Percentiles rank a stretch among this genome's conserved stretches.
These are phyloP conservation scores for Collybia mongolica DNA, from an alignment of 768 basidiomycete genomes.

Conservation along the genomic window DNA sequence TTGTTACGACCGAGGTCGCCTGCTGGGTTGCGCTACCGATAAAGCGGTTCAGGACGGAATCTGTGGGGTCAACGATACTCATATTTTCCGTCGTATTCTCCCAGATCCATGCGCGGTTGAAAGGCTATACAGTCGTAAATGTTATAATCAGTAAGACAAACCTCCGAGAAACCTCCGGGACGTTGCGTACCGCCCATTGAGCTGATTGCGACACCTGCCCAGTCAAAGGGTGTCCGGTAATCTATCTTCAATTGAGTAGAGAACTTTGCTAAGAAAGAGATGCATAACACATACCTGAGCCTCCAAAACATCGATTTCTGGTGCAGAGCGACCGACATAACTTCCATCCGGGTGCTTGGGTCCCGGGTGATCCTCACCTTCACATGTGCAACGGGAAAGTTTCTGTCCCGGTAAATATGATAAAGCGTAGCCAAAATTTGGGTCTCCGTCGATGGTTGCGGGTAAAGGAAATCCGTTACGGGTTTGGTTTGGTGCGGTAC, in stretches of 20 bases:
- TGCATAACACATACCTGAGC: conserved; percentile 46
- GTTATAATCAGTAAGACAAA: conserved; percentile 3
- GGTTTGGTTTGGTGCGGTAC: conserved; percentile 77
- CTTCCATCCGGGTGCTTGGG: conserved; percentile 68
- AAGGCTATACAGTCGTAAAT: conserved; percentile 44
- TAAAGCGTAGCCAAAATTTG: conserved; percentile 35
- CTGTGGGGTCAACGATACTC: conserved; percentile 50
- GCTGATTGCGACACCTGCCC: conserved; percentile 79
- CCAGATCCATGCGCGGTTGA: conserved; percentile 70
- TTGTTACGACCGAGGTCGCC: conserved; percentile 70
- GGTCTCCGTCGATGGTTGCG: conserved; percentile 57
- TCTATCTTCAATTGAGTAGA: conserved; percentile 35
- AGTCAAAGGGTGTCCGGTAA: conserved; percentile 39
- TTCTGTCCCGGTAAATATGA: conserved; percentile 77
- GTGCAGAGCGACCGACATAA: conserved; percentile 76
- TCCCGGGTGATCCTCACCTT: conserved; percentile 77
- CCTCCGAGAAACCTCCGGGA: too few relatives aligned
- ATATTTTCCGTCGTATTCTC: conserved; percentile 55
- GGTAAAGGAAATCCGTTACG: conserved; percentile 61
- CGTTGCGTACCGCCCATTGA: conserved; percentile 64
- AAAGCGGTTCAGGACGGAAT: conserved; percentile 59
- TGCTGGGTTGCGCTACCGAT: conserved; percentile 73
- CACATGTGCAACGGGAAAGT: conserved; percentile 80
- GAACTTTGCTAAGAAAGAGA: conserved; percentile 4
- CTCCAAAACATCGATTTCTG: conserved; percentile 88